Evolutionary conservation across 495 filamentous ascomycete species (phyloP), one percentile per base, ranked within the genome.

Genomic region (Massariosphaeria phaeospora): DNA sequence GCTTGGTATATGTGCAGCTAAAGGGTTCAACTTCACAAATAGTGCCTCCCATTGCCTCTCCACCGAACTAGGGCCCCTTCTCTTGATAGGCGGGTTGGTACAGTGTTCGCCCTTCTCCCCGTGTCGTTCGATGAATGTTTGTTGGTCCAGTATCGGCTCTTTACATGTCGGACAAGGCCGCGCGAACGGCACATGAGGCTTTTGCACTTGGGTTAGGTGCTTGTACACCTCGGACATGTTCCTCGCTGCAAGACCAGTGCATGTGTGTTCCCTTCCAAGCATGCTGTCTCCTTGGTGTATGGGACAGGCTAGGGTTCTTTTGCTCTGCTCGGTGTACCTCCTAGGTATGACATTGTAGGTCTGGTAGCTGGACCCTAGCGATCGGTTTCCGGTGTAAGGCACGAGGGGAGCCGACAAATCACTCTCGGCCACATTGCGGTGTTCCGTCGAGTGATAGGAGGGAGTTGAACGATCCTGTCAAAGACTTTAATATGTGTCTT

Each of bases 81-180:
- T 27, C 15, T 48, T n/a, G 9, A 34, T 30, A 10, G 33, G 26
- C 15, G 13, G 27, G 45, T 50, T 39, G 1, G 13, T 38, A 26
- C 47, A 50, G 12, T 3, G 21, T 15, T 45, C 24, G 23, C 41
- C 41, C 9, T 39, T 3, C 8, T 38, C 15, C 3, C 47, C 47
- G 27, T 50, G 47, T 3, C 2, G 3, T 3, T 4, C 26, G 10
- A 39, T 13, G 34, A 39, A 50, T 35, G 24, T 24, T 26, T 24
- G 6, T 27, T 40, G n/a, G 15, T 50, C 23, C 3, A 39, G 15
- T 13, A 50, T 36, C 15, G 38, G 18, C 12, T 40, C 33, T 17
- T 50, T 50, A 34, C 47, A 50, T 4, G 34, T 36, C 8, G 11
- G 12, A 29, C 47, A 50, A 4, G 40, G 33, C 33, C 29, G 38